These are phyloP conservation scores for Leucocoprinus leucothites DNA, from an alignment of 768 basidiomycete genomes.

Conservation along the genomic window DNA sequence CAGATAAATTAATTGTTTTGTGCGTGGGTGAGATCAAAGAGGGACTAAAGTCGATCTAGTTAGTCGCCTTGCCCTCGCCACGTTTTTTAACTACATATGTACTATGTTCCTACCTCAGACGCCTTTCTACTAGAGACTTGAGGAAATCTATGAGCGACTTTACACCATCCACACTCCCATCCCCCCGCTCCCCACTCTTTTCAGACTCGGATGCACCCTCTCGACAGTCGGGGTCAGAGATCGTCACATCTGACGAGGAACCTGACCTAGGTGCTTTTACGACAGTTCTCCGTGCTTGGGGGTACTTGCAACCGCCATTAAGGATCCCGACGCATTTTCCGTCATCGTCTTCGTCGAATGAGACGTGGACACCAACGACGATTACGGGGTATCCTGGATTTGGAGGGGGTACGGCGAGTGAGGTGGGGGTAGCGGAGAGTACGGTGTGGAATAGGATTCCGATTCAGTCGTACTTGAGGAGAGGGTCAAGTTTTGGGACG, in stretches of 20 bases:
- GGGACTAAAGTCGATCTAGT: no score
- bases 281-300: conserved; percentile 65
- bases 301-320: conserved; percentile 47
- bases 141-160: conserved; percentile 3
- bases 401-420: conserved; percentile 12
- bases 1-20: no score
- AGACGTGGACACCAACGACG: conserved; percentile 4
- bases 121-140: conserved; percentile 1
- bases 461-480: conserved; percentile 54
- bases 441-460: conserved; percentile 65
- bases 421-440: conserved; percentile 39
- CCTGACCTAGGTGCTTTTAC: conserved; percentile 75
- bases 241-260: conserved; percentile 52
- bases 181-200: conserved; percentile 7
- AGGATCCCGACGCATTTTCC: conserved; percentile 27
- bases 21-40: no score
- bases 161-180: conserved; percentile 2
- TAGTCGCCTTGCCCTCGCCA: conserved; percentile 2
- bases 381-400: conserved; percentile 15
- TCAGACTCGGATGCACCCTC: conserved; percentile 1
- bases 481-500: conserved; percentile 20
- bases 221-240: conserved; percentile 7
- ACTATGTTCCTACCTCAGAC: no score
- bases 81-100: no score
- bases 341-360: conserved; percentile 14